Conservation (phyloP, 768 basidiomycete species). For the Pisolithus orientalis region DNA sequence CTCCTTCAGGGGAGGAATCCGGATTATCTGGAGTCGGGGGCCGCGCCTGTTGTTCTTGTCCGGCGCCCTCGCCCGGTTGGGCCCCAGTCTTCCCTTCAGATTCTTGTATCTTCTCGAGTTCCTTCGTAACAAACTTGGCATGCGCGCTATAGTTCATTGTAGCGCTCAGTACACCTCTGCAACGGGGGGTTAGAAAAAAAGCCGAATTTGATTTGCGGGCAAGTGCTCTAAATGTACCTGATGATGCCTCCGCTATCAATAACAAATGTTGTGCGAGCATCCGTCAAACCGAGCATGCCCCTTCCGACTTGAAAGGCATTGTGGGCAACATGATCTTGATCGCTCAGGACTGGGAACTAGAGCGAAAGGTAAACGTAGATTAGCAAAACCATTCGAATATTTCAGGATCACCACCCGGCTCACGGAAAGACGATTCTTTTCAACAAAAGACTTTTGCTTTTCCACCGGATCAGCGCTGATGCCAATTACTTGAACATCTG, state of each 20-base stretch:
- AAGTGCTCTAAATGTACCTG: constrained; percentile 32
- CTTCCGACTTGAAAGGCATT: constrained; percentile 63
- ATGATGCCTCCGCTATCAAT: constrained; percentile 68
- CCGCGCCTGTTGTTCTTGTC: neutral
- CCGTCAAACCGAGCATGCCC: constrained; percentile 57
- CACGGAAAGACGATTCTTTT: constrained; percentile 62
- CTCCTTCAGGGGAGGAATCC: constrained; percentile 6
- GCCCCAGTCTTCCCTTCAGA: neutral
- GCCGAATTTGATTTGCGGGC: constrained; percentile 3
- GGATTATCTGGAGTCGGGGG: constrained; percentile 3
- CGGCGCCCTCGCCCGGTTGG: neutral
- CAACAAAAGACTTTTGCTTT: constrained; percentile 70
- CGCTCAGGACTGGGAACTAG: constrained; percentile 78
- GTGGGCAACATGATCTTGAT: constrained; percentile 53
- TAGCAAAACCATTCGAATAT: neutral
- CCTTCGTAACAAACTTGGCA: constrained; percentile 63
- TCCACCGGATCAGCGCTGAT: constrained; percentile 67
- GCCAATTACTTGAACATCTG: constrained; percentile 63
- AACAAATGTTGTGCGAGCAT: constrained; percentile 68
- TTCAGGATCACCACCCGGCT: constrained; percentile 9
- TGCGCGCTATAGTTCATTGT: constrained; percentile 62
- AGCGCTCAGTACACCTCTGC: constrained; percentile 53
- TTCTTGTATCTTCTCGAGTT: constrained; percentile 45
- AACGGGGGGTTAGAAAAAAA: neutral
- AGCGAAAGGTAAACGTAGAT: neutral